Base-by-base conservation (phyloP, 768 basidiomycete genomes). In the Termitomyces sp. region DNA sequence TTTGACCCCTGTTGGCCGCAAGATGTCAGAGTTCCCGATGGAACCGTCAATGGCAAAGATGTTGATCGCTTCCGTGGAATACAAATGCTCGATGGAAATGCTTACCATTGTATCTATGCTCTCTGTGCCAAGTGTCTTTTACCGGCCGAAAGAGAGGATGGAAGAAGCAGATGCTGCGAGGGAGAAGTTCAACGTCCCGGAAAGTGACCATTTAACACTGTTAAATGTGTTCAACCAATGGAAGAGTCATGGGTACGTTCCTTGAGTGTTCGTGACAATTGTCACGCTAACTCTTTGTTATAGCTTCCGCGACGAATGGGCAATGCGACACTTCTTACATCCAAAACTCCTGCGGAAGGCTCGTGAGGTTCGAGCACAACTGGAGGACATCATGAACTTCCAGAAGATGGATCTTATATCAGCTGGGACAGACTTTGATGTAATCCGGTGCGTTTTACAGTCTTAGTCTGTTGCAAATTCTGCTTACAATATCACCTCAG, bases 1-100 rank as follows among this genome's bases (percentile, higher is more conserved):
- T 73, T 76, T 99, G 59, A 99, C 96, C 2, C 81, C 87, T 2
- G 80, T 85, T 54, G 97, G 97, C 6, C 84, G 91, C 53, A 97
- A 97, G 74, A 98, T 99, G 95, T 95, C 93, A 14, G 94, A 98
- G 66, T 98, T 98, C 73, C 97, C 97, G 3, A 98, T 99, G 95
- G 96, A 98, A 68, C 96, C 96, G 2, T 94, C 92, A 1, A 92
- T 99, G 84, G 94, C 94, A 23, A 98, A 98, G 78, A 98, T 99
- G 94, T 79, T 99, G 56, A 98, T 98, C 66, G 88, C 87, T 32
- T 91, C 91, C 3, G 94, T 96, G 61, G 95, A 97, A 35, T 93
- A 94, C 70, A 84, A 82, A 63, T 98, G 96, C 71, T 95, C 94
- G 12, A 75, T 82, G 7, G 96, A 98, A 76, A 97, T 98, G 91